Evolutionary conservation across 1,139 yeast genomes (phyloP).

Genomic region (Pichia sp.): DNA sequence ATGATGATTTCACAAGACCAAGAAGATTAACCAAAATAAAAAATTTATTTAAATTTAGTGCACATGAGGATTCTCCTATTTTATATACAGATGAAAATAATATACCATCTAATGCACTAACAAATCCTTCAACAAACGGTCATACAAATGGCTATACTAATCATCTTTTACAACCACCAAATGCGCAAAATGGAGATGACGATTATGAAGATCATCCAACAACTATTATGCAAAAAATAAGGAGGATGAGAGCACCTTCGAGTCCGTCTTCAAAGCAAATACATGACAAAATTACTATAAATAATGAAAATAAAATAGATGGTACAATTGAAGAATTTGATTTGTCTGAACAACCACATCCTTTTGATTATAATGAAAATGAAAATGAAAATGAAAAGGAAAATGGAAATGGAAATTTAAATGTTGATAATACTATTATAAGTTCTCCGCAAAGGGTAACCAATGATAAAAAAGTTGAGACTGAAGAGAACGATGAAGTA

Average conservation of each 20-base stretch:
- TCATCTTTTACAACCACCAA: background rate
- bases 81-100: background rate
- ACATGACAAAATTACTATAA: background rate
- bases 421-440: background rate
- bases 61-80: constrained; percentile 9
- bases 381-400: background rate
- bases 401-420: background rate
- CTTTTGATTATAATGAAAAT: background rate
- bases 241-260: constrained; percentile 29
- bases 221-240: constrained; percentile 26
- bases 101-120: background rate
- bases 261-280: constrained; percentile 19
- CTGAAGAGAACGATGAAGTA: constrained; percentile 12
- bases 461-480: constrained; percentile 3
- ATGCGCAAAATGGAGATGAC: background rate
- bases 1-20: constrained; percentile 17
- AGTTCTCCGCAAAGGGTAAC: background rate
- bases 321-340: constrained; percentile 20
- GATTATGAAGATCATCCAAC: constrained; percentile 17
- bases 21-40: constrained; percentile 25
- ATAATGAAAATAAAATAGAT: background rate
- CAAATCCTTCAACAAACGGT: background rate
- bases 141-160: constrained; percentile 1
- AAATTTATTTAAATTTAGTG: constrained; percentile 27
- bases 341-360: constrained; percentile 11